Evolutionary conservation across 257 asterid species (phyloP), one percentile per base, ranked within the genome.

Genomic region (Verbascum thapsus): DNA sequence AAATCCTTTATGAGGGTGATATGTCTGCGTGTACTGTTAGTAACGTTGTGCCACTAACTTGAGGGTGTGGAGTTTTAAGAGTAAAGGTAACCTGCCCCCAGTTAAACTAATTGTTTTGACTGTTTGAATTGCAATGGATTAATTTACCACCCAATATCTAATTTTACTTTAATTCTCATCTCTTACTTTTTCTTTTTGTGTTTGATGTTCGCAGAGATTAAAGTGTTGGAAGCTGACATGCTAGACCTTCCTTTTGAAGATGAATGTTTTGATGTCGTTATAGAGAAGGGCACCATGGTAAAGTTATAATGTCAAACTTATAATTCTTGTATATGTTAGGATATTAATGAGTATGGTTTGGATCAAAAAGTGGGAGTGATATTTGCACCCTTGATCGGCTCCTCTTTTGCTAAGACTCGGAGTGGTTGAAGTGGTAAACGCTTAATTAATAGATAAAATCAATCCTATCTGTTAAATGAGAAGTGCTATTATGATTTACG

Each of bases 221-320:
- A 72, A 70, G 99, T 84, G 69, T 72, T 89, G 82, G 95, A 89
- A 79, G 99, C 97, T 41, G 97, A 92, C 81, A 92, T 92, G 99
- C 82, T 92, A 68, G 88, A 87, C 75, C 87, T 92, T 55, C 97
- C 99, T 44, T 89, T 92, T 72, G 88, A 69, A 19, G 79, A 85
- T 57, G 95, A 76, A 66, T 76, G 82, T 67, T 89, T 89, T 76
- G 99, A 89, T 64, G 94, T 89, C 61, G 90, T 92, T 70, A 70
- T 92, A 77, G 99, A 92, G 91, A 92, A 92, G 76, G 99, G 99
- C 79, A 87, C 95, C 63, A 92, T 92, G 97, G 99, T 92, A 92
- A 66, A 48, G 12, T 72, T 47, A 23, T 15, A 68, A 22, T 19
- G 43, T 34, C 58, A 9, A 41, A 3, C 51, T 58, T 39, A 57